A percentile compares a stretch with the other conserved stretches of the same genome.
phyloP scores from a whole-genome alignment of 257 asterid species.

The Penstemon newberryi region DNA sequence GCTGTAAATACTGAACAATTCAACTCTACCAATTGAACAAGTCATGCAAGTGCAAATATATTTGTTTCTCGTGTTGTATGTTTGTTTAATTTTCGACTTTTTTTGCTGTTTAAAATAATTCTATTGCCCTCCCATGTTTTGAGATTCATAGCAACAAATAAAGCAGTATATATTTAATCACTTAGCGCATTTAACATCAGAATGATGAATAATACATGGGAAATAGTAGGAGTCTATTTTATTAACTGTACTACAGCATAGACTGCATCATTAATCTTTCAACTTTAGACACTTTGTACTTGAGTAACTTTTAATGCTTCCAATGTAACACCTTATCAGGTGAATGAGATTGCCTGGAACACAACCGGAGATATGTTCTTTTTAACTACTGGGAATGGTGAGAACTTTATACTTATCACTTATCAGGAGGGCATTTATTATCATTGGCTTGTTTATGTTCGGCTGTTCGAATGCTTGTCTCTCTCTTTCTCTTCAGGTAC shows the following conservation, averaged over 20 bases:
- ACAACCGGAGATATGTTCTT: constrained; percentile 83
- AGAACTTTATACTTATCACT: constrained; percentile 23
- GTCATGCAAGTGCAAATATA: neutral
- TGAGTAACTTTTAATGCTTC: constrained; percentile 17
- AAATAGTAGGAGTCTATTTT: neutral
- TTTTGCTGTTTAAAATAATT: neutral
- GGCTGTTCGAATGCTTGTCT: constrained; percentile 16
- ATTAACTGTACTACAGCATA: neutral
- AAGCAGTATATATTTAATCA: neutral
- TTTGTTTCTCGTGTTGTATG: neutral
- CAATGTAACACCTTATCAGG: constrained; percentile 47
- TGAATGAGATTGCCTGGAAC: constrained; percentile 82
- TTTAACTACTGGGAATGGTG: constrained; percentile 96
- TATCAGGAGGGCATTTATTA: constrained; percentile 1
- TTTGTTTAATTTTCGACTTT: neutral
- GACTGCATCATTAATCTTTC: neutral
- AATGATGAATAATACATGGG: neutral
- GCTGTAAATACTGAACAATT: constrained; percentile 18
- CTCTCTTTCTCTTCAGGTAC: constrained; percentile 57
- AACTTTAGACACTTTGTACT: constrained; percentile 1
- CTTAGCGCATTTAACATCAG: neutral
- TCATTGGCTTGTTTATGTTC: constrained; percentile 16
- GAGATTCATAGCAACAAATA: neutral
- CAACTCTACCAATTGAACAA: constrained; percentile 12
- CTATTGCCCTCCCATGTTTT: constrained; percentile 4